These are phyloP conservation scores for Solanum ahanhuiri DNA, from an alignment of 257 asterid genomes.

Conservation along the genomic window DNA sequence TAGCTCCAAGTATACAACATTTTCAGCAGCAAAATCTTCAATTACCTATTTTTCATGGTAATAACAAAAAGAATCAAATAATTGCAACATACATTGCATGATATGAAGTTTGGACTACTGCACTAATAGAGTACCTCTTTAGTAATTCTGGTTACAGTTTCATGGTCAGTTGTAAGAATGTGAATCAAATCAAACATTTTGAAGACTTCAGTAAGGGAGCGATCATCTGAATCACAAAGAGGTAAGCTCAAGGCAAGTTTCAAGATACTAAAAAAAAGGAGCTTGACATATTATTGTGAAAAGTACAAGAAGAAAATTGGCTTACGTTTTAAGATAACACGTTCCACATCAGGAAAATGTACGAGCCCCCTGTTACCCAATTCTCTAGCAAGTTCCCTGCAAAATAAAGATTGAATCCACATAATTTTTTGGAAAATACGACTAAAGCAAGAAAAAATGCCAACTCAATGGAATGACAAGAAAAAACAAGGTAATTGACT, in stretches of 20 bases:
- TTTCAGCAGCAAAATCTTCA: slow-evolving; percentile 95
- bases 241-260: slow-evolving; percentile 2
- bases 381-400: slow-evolving; percentile 84
- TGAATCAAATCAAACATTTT: slow-evolving; percentile 88
- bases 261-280: not conserved
- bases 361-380: slow-evolving; percentile 53
- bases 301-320: not conserved
- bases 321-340: slow-evolving; percentile 64
- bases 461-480: not conserved
- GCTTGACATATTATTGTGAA: not conserved
- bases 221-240: slow-evolving; percentile 46
- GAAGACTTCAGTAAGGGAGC: slow-evolving; percentile 77
- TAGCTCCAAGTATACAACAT: slow-evolving; percentile 78
- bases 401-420: not conserved
- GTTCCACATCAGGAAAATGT: slow-evolving; percentile 60
- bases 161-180: slow-evolving; percentile 70
- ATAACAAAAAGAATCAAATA: not conserved
- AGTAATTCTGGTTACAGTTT: slow-evolving; percentile 73
- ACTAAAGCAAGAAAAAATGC: not conserved
- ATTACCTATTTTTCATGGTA: slow-evolving; percentile 38
- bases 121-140: slow-evolving; percentile 45
- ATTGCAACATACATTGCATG: not conserved
- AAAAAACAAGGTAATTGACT: not conserved
- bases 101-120: not conserved
- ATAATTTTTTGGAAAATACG: not conserved